Evolutionary conservation across 108 stramenopile genomes (phyloP).

Genomic region (Cyclotella atomus): DNA sequence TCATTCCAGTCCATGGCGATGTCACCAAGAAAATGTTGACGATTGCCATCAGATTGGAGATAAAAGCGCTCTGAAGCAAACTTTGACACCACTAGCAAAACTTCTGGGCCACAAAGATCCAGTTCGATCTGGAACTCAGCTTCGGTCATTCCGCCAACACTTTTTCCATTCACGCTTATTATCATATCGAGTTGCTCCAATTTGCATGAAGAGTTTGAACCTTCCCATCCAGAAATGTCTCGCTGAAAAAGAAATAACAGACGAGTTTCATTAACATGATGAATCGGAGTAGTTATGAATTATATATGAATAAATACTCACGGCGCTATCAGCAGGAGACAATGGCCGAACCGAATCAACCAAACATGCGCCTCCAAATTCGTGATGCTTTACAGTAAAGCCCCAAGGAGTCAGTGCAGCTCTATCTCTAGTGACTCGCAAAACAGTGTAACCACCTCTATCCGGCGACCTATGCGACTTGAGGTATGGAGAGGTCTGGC

Average conservation of each 20-base stretch:
- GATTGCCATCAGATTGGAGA: not conserved
- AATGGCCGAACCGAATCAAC: slow-evolving; percentile 62
- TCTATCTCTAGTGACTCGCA: slow-evolving; percentile 63
- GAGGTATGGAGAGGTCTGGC: slow-evolving; percentile 54
- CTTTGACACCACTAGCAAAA: slow-evolving; percentile 48
- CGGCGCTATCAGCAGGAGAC: slow-evolving; percentile 73
- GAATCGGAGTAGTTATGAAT: too few relatives aligned
- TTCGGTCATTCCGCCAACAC: slow-evolving; percentile 71
- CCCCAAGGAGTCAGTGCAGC: slow-evolving; percentile 69
- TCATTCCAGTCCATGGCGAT: slow-evolving; percentile 55
- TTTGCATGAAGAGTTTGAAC: slow-evolving; percentile 5
- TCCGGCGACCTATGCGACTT: slow-evolving; percentile 63
- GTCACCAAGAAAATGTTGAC: slow-evolving; percentile 19
- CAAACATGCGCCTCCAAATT: slow-evolving; percentile 85
- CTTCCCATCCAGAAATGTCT: slow-evolving; percentile 36
- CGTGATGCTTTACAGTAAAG: slow-evolving; percentile 60
- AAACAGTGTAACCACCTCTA: slow-evolving; percentile 59
- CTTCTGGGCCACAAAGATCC: slow-evolving; percentile 48
- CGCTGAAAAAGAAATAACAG: slow-evolving; percentile 17
- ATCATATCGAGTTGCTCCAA: slow-evolving; percentile 77
- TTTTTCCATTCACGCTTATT: slow-evolving; percentile 68
- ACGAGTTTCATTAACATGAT: not conserved
- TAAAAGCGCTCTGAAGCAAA: slow-evolving; percentile 19
- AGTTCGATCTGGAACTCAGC: slow-evolving; percentile 66
- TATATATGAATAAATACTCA: slow-evolving; percentile 53